Percentiles rank a stretch among this genome's conserved stretches.
Evolutionary conservation across 257 asterid species (phyloP).

Genomic region (Echium plantagineum): DNA sequence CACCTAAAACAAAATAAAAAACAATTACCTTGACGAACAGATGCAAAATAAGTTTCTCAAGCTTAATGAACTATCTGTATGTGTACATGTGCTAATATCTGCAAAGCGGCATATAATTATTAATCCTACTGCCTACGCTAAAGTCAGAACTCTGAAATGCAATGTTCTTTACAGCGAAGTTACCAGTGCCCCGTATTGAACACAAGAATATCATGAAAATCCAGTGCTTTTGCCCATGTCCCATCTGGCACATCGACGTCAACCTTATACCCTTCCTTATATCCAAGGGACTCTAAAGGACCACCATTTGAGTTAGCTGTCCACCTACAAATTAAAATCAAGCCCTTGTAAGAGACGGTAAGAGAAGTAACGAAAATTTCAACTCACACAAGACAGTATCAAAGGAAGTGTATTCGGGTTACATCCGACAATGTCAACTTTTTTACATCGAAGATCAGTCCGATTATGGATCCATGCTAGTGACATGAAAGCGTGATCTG

Average conservation of each 20-base stretch:
- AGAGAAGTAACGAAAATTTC: too few species aligned
- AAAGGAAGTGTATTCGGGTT: too few species aligned
- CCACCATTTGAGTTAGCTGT: slow-evolving; percentile 51
- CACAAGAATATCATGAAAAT: slow-evolving; percentile 71
- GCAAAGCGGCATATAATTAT: too few species aligned
- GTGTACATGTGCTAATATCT: too few species aligned
- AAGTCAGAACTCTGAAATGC: neutral
- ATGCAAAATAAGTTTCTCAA: neutral
- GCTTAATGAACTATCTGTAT: too few species aligned
- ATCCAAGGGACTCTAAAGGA: slow-evolving; percentile 74
- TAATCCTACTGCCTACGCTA: too few species aligned
- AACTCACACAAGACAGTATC: too few species aligned
- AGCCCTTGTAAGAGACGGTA: slow-evolving; percentile 7
- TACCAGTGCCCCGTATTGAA: slow-evolving; percentile 97
- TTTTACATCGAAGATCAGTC: too few species aligned
- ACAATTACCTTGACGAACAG: slow-evolving; percentile 2
- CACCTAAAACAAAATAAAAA: slow-evolving; percentile 48
- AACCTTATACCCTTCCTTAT: slow-evolving; percentile 79
- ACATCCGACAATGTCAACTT: too few species aligned
- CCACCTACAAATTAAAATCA: slow-evolving; percentile 43
- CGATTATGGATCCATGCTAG: too few species aligned
- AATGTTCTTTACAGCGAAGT: slow-evolving; percentile 1
- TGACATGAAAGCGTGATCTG: too few species aligned
- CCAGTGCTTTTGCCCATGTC: slow-evolving; percentile 70
- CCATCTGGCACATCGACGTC: slow-evolving; percentile 89